These are phyloP conservation scores for Marvania coccoides DNA, from an alignment of 139 green algal species.

Conservation along the genomic window DNA sequence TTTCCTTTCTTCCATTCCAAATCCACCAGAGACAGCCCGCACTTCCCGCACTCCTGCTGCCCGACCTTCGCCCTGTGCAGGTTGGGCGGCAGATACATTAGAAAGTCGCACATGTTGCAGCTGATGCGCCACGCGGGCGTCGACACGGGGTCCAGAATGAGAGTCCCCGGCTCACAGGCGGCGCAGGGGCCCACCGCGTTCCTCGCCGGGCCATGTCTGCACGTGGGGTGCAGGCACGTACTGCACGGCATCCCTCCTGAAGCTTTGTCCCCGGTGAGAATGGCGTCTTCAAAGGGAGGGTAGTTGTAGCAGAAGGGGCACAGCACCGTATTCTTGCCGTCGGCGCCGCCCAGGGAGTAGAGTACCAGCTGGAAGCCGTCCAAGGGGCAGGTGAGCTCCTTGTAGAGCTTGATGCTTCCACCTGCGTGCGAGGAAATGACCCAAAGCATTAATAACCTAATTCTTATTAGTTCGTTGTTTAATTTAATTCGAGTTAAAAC, in stretches of 20 bases:
- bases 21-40: constrained; percentile 31
- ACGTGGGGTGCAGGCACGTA: constrained; percentile 68
- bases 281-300: constrained; percentile 69
- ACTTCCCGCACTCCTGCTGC: constrained; percentile 45
- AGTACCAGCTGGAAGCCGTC: constrained; percentile 84
- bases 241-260: constrained; percentile 75
- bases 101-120: constrained; percentile 76
- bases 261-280: constrained; percentile 23
- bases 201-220: constrained; percentile 43
- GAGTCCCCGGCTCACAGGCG: constrained; percentile 44
- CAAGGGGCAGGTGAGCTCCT: constrained; percentile 69
- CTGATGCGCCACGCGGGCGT: constrained; percentile 70
- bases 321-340: constrained; percentile 75
- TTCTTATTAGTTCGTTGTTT: neutral
- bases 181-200: constrained; percentile 47
- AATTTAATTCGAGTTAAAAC: too few relatives aligned
- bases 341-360: constrained; percentile 65
- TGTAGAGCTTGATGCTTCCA: constrained; percentile 78
- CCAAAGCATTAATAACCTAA: too few relatives aligned
- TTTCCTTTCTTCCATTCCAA: constrained; percentile 55
- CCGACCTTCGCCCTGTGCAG: constrained; percentile 53
- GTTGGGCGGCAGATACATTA: constrained; percentile 70
- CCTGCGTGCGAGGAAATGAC: too few relatives aligned
- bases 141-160: constrained; percentile 77
- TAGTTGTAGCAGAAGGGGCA: constrained; percentile 88